These are phyloP conservation scores for Antrodiella citrinella DNA, from an alignment of 768 basidiomycete species.

Conservation along the genomic window DNA sequence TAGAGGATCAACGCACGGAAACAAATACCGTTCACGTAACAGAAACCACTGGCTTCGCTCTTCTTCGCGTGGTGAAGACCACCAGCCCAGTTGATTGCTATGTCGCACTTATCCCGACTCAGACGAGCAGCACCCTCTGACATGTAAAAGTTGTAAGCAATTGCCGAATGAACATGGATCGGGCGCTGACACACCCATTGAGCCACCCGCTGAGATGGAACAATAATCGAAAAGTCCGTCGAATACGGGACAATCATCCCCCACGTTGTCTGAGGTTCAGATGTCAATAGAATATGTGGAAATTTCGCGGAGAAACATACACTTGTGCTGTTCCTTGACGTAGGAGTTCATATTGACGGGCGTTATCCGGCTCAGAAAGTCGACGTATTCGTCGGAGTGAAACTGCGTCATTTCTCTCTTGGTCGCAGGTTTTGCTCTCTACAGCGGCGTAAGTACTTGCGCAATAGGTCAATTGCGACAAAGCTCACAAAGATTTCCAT, in stretches of 20 bases:
- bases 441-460: constrained; percentile 1
- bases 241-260: constrained; percentile 98
- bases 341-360: constrained; percentile 93
- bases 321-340: constrained; percentile 93
- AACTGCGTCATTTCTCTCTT: constrained; percentile 99
- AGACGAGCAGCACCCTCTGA: constrained; percentile 94
- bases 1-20: too few species aligned
- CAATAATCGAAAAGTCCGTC: constrained; percentile 99
- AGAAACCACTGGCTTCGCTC: constrained; percentile 97
- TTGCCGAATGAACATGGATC: not conserved
- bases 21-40: constrained; percentile 96
- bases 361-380: constrained; percentile 89
- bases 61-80: constrained; percentile 99
- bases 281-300: constrained; percentile 16
- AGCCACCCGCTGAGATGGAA: constrained; percentile 98
- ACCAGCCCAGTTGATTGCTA: constrained; percentile 98
- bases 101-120: constrained; percentile 96
- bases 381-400: constrained; percentile 98
- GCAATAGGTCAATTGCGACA: not conserved
- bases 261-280: constrained; percentile 73
- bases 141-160: not conserved
- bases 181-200: constrained; percentile 75
- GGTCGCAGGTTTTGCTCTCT: constrained; percentile 99
- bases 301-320: too few species aligned
- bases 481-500: constrained; percentile 97